Conservation (phyloP, 352 stramenopile genomes). For the Phytophthora ohioensis region DNA sequence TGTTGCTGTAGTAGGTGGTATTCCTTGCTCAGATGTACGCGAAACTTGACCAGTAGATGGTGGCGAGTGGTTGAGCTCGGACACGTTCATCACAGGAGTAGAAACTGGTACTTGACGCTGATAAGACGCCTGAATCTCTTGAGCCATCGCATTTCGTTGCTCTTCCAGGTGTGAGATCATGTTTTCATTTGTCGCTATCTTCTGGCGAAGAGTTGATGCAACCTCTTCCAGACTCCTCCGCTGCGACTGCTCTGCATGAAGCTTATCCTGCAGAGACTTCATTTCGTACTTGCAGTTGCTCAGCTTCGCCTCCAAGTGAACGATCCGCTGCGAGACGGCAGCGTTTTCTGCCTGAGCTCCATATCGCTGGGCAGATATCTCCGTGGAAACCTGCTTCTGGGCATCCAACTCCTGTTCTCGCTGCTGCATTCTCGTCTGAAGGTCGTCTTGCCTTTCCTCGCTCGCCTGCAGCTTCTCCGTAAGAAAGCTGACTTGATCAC, state of each 20-base stretch:
- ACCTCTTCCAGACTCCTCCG: conserved; percentile 72
- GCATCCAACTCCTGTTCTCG: conserved; percentile 59
- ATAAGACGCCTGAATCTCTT: conserved; percentile 73
- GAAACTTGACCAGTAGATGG: conserved; percentile 25
- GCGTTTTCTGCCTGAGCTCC: conserved; percentile 80
- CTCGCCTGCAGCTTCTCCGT: conserved; percentile 73
- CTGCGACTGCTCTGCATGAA: conserved; percentile 61
- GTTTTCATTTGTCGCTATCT: conserved; percentile 69
- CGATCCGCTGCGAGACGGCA: conserved; percentile 75
- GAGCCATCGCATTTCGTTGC: conserved; percentile 76
- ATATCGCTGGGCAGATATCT: conserved; percentile 84
- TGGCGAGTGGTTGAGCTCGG: conserved; percentile 60
- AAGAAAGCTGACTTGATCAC: conserved; percentile 84
- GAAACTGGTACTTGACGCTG: conserved; percentile 52
- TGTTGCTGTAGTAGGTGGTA: conserved; percentile 7
- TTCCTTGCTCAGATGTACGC: neutral
- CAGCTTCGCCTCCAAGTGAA: conserved; percentile 80
- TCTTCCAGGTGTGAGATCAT: conserved; percentile 73
- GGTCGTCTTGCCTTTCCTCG: conserved; percentile 59
- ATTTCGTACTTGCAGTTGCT: conserved; percentile 76
- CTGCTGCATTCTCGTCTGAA: conserved; percentile 67
- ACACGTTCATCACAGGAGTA: conserved; percentile 68
- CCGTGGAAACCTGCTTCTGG: conserved; percentile 74
- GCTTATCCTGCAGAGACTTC: conserved; percentile 67
- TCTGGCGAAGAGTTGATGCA: conserved; percentile 67